These are phyloP conservation scores for Magnaporthiopsis rhizophila DNA, from an alignment of 2,329 filamentous ascomycete species.

Conservation along the genomic window DNA sequence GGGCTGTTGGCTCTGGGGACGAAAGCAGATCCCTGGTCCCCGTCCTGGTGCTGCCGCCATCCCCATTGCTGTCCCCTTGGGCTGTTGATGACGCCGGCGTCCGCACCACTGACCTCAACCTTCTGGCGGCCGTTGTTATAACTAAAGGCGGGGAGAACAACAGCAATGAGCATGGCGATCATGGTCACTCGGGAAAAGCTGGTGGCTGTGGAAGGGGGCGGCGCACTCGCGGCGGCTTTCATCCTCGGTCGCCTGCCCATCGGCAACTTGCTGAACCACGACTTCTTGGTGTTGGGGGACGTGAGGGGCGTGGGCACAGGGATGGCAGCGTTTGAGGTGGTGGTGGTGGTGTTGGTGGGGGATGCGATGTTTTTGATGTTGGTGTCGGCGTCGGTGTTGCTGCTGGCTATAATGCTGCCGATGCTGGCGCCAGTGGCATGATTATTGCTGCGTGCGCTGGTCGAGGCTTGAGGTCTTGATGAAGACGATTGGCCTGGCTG, in stretches of 20 bases:
- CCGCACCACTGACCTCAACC: conserved; percentile 33
- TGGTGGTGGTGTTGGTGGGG: not conserved
- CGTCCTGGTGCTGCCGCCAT: conserved; percentile 6
- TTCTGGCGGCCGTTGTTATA: conserved; percentile 32
- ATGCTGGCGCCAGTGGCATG: conserved; percentile 5
- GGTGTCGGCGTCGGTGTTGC: conserved; percentile 4
- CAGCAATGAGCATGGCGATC: conserved; percentile 40
- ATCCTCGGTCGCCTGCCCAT: conserved; percentile 32
- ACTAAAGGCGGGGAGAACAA: conserved; percentile 39
- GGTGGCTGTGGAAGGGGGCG: conserved; percentile 30
- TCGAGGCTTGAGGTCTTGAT: not conserved
- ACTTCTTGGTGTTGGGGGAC: conserved; percentile 16
- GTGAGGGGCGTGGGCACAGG: conserved; percentile 8
- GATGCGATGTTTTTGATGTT: conserved; percentile 12
- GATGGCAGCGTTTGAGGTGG: not conserved
- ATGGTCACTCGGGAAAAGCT: conserved; percentile 37
- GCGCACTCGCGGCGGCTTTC: conserved; percentile 32
- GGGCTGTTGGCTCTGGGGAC: conserved; percentile 36
- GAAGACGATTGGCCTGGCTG: too few relatives aligned
- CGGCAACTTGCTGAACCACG: conserved; percentile 38
- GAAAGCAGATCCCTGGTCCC: conserved; percentile 19
- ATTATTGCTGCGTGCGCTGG: conserved; percentile 4
- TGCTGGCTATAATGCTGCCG: conserved; percentile 10
- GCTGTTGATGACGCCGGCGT: conserved; percentile 36
- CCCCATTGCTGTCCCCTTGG: conserved; percentile 14